Base-by-base conservation (phyloP, 2,329 filamentous ascomycete species). In the Colletotrichum zoysiae region DNA sequence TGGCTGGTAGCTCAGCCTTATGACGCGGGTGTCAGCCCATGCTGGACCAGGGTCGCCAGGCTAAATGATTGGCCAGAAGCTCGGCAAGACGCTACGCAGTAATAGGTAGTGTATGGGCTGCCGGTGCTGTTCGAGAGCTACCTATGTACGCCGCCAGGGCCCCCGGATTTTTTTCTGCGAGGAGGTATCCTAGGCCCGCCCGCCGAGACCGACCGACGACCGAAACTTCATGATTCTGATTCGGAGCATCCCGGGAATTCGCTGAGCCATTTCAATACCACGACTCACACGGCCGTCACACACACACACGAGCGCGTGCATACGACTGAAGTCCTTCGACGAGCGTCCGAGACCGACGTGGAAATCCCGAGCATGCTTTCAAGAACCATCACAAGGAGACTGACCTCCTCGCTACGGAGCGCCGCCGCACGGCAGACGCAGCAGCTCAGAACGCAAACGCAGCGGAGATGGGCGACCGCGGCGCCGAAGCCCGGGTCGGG, bases 401-500 rank as follows among this genome's bases (percentile, higher is more conserved):
- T 69, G 38, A 65, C 65, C 60, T 73, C 65, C 16, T 70, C 70
- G 40, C 60, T 72, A 61, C 65, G 56, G 20, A 64, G 30, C 42
- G 58, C 65, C 30, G 58, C 44, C 42, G 61, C 55, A 30, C 65
- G 65, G 44, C 65, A 63, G 48, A 53, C 59, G n/a, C 65, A 67
- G 50, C 68, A 62, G 44, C 35, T 71, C 23, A 61, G 65, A 50
- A 44, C 66, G 26, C 65, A 68, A 60, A 42, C 66, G 18, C 84
- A 86, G 75, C 82, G 87, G 74, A 84, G 86, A 75, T 84, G 82
- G 74, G 78, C 88, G 67, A 84, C 88, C 65, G 82, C 87, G 14
- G 86, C 90, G 33, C 90, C 90, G 5, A 88, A 85, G 76, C 82
- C 83, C 18, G 89, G 89, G 73, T 87, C 89, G 78, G 89, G 88